phyloP scores from a whole-genome alignment of 768 basidiomycete genomes.

The Phanerochaete carnosa region DNA sequence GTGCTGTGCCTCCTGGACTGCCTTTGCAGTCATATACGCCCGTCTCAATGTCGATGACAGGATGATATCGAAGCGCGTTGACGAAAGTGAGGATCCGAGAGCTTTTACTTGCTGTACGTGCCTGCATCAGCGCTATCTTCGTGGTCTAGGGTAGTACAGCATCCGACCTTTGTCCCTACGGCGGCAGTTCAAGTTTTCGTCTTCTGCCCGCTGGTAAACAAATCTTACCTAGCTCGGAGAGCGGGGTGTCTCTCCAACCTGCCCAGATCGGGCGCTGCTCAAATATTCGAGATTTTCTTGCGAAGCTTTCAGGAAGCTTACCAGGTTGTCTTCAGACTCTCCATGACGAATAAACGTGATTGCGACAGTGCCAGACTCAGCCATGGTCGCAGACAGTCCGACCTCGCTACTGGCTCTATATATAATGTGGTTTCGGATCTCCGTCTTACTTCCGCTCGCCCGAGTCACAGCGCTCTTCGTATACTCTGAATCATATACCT shows the following conservation, averaged over 20 bases:
- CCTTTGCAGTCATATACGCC: conserved; percentile 56
- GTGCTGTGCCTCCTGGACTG: conserved; percentile 45
- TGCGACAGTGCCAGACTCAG: neutral
- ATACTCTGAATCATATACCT: neutral
- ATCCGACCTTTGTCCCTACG: conserved; percentile 32
- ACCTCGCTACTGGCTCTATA: neutral
- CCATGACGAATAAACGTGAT: conserved; percentile 54
- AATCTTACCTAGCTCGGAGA: conserved; percentile 67
- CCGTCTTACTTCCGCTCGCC: neutral
- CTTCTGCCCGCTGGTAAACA: neutral
- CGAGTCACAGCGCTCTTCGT: neutral
- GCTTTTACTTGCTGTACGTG: conserved; percentile 32
- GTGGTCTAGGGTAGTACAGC: neutral
- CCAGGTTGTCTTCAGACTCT: conserved; percentile 74
- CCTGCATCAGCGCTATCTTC: neutral
- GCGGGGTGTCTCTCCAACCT: conserved; percentile 68
- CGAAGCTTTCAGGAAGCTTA: conserved; percentile 27
- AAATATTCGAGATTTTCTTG: neutral
- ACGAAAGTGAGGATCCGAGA: conserved; percentile 49
- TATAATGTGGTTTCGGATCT: neutral
- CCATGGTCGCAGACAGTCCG: neutral
- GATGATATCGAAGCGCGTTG: conserved; percentile 48
- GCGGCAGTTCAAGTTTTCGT: conserved; percentile 36
- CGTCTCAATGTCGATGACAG: conserved; percentile 67
- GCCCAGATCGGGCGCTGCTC: conserved; percentile 57